Conservation (phyloP, 2,329 filamentous ascomycete species). For the Elsinoe batatas region DNA sequence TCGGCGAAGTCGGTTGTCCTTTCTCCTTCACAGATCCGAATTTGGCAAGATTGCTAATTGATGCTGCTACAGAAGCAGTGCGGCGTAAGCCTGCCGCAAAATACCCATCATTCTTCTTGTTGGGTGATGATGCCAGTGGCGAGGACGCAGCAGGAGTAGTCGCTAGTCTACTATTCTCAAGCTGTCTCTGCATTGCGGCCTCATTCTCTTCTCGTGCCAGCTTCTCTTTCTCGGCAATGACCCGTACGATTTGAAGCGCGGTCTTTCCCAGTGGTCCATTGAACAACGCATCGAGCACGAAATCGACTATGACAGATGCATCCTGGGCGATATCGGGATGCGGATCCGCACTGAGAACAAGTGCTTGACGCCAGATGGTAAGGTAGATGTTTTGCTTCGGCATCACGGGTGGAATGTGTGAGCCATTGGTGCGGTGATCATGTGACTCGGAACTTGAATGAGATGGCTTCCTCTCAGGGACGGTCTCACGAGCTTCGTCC, state of each 20-base stretch:
- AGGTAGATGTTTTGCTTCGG: constrained; percentile 87
- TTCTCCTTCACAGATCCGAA: constrained; percentile 29
- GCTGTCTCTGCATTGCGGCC: neutral
- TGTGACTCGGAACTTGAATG: constrained; percentile 15
- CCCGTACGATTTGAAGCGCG: constrained; percentile 63
- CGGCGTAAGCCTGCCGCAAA: constrained; percentile 50
- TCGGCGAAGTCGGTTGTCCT: constrained; percentile 2
- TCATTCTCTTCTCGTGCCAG: constrained; percentile 14
- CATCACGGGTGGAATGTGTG: constrained; percentile 11
- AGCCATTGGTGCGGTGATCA: constrained; percentile 13
- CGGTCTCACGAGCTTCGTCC: neutral
- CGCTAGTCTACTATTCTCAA: constrained; percentile 20
- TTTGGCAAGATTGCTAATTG: constrained; percentile 51
- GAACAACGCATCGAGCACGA: constrained; percentile 66
- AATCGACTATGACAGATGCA: constrained; percentile 76
- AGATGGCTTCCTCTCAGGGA: constrained; percentile 12
- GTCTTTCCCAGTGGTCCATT: constrained; percentile 64
- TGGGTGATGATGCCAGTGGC: constrained; percentile 38
- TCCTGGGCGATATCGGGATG: constrained; percentile 86
- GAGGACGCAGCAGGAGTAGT: constrained; percentile 33
- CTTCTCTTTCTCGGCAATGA: constrained; percentile 41
- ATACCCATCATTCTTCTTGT: constrained; percentile 48
- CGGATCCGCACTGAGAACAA: constrained; percentile 86
- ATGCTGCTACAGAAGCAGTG: constrained; percentile 55
- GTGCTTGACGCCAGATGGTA: constrained; percentile 84